Base-by-base conservation (phyloP, 371 early-diverging fungal species). In the Mucor ambiguus region DNA sequence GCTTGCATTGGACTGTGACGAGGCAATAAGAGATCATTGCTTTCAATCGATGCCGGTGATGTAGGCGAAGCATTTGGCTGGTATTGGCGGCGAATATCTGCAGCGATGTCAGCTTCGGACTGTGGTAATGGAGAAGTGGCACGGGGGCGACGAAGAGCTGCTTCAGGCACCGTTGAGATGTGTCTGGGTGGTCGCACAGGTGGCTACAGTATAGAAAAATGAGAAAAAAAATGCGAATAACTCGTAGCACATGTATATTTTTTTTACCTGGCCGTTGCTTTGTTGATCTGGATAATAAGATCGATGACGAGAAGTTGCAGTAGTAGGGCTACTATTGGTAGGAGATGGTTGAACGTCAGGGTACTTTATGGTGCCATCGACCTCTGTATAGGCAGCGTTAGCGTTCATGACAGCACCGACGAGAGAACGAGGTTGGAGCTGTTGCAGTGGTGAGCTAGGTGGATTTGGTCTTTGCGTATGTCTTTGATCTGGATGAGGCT, bases 81-180 rank as follows among this genome's bases (percentile, higher is more conserved):
- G 58, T 66, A 56, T 28, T 72, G 71, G n/a, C 74, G 75, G 24
- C 70, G 73, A 14, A 52, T 46, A 29, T 69, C 70, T 30, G 57
- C 56, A 30, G 44, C 68, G 0, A 67, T 69, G 18, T 80, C 78
- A 38, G 71, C 44, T 64, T 79, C 76, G 24, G 67, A 33, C 54
- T 73, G 63, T 22, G 74, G 67, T 33, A 77, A 60, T 18, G 81
- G 84, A 52, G 76, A 64, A 2, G 84, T 69, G n/a, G 80, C 73
- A 10, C 80, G 69, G 32, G 79, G 81, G n/a, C 84, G 78, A 30
- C 80, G 71, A 35, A 79, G 70, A 6, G 78, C 84, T 12, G 81
- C 84, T 56, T 79, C 76, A 22, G 84, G 81, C 1, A 83, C 75
- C 32, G 78, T 69, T 10, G 81, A 80, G 18, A 74, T 77, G 57